phyloP scores from a whole-genome alignment of 306 rosid species.

The Hippophae gyantsensis region DNA sequence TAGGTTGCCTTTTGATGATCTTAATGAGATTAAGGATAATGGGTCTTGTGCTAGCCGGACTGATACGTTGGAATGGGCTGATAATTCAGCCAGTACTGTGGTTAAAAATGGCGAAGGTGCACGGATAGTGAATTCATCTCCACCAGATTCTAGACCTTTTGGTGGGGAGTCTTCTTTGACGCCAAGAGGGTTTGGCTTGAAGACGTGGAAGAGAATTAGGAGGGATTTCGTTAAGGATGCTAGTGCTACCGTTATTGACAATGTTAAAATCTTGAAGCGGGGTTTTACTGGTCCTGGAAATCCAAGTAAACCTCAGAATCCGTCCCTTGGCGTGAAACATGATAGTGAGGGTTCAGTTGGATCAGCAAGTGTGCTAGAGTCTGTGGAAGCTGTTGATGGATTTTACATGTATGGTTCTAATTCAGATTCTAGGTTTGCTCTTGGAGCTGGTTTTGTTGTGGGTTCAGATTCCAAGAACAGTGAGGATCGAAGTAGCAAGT shows the following conservation, averaged over 20 bases:
- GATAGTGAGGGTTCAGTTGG: slow-evolving; percentile 42
- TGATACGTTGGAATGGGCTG: slow-evolving; percentile 25
- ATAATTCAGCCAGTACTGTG: slow-evolving; percentile 23
- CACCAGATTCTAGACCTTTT: slow-evolving; percentile 16
- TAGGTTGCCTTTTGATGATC: slow-evolving; percentile 17
- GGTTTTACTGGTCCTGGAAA: slow-evolving; percentile 41
- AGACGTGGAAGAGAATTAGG: slow-evolving; percentile 50
- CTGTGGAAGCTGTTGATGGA: slow-evolving; percentile 34
- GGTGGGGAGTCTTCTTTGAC: slow-evolving; percentile 19
- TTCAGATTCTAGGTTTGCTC: slow-evolving; percentile 56
- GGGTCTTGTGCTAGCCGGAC: slow-evolving; percentile 29
- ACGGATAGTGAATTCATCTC: slow-evolving; percentile 19
- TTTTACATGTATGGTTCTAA: slow-evolving; percentile 38
- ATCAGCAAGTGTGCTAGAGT: slow-evolving; percentile 34
- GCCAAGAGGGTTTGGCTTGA: slow-evolving; percentile 39
- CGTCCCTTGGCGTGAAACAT: slow-evolving; percentile 32
- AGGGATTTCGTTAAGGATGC: slow-evolving; percentile 37
- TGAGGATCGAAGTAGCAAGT: slow-evolving; percentile 81
- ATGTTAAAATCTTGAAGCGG: slow-evolving; percentile 54
- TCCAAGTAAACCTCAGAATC: slow-evolving; percentile 28
- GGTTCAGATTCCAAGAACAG: slow-evolving; percentile 80
- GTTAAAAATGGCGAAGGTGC: slow-evolving; percentile 22
- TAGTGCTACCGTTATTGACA: slow-evolving; percentile 18
- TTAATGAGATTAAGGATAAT: slow-evolving; percentile 24
- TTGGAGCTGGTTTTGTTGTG: slow-evolving; percentile 50